These are phyloP conservation scores for Chloranthus sessilifolius DNA, from an alignment of 164 flowering plant species.

Conservation along the genomic window DNA sequence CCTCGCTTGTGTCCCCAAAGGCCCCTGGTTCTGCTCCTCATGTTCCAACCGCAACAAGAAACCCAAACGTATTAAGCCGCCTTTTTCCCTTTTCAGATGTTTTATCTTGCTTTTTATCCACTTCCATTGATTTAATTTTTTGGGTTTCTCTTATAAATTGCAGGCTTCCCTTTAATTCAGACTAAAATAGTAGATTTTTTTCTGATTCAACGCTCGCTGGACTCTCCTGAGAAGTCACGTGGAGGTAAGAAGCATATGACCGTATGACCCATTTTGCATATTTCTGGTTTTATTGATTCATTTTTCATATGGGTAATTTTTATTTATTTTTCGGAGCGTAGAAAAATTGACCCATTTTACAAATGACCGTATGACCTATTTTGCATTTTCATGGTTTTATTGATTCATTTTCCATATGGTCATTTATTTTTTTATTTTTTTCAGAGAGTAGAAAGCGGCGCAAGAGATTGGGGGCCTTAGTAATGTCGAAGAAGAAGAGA, in stretches of 20 bases:
- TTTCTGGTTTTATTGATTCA: neutral
- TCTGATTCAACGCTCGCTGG: slow-evolving; percentile 50
- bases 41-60: slow-evolving; percentile 45
- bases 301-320: neutral
- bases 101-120: slow-evolving; percentile 1
- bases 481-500: slow-evolving; percentile 66
- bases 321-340: neutral
- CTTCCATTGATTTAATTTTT: neutral
- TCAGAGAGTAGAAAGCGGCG: slow-evolving; percentile 43
- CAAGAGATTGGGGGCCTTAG: slow-evolving; percentile 39
- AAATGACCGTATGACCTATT: too few species aligned
- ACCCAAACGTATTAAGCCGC: slow-evolving; percentile 28
- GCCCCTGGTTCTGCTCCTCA: slow-evolving; percentile 74
- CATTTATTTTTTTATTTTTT: neutral
- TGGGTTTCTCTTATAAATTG: slow-evolving; percentile 9
- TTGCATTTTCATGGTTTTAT: neutral
- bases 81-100: neutral
- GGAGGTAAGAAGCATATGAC: slow-evolving; percentile 33
- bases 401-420: slow-evolving; percentile 1
- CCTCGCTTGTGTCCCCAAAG: slow-evolving; percentile 67
- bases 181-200: slow-evolving; percentile 92
- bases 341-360: too few species aligned
- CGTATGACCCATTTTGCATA: too few species aligned
- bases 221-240: slow-evolving; percentile 15
- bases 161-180: slow-evolving; percentile 79